Percentiles rank a stretch among this genome's conserved stretches.
Evolutionary conservation across 1,139 yeast species (phyloP).

Genomic region (Debaryomyces subglobosus): DNA sequence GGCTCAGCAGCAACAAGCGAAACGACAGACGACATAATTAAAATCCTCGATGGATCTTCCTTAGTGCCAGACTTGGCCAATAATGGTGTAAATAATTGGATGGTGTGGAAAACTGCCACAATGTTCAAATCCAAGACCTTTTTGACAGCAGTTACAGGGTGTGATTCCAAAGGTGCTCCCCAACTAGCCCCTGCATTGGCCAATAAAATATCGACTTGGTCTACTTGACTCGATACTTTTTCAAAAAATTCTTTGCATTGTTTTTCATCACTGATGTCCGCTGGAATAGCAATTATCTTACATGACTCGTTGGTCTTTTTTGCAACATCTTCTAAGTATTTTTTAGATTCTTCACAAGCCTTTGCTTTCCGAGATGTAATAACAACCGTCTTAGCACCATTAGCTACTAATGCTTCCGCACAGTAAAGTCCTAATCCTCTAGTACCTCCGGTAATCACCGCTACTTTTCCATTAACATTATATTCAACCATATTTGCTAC

Average conservation of each 20-base stretch:
- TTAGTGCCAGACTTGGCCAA: conserved; percentile 56
- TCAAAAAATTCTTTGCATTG: conserved; percentile 53
- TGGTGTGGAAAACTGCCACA: conserved; percentile 70
- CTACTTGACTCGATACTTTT: conserved; percentile 43
- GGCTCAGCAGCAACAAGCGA: conserved; percentile 49
- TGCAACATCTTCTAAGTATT: conserved; percentile 51
- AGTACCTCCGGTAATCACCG: conserved; percentile 79
- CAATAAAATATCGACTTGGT: conserved; percentile 61
- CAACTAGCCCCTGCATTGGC: conserved; percentile 85
- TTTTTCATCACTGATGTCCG: conserved; percentile 58
- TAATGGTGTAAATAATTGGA: conserved; percentile 63
- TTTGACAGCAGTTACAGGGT: conserved; percentile 63
- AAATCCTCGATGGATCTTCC: conserved; percentile 66
- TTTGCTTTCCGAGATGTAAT: conserved; percentile 67
- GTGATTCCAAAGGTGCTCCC: conserved; percentile 69
- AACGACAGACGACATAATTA: conserved; percentile 70
- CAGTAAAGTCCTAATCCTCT: conserved; percentile 74
- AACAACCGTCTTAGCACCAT: conserved; percentile 66
- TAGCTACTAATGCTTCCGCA: conserved; percentile 65
- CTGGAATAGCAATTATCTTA: conserved; percentile 56
- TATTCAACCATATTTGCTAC: conserved; percentile 41
- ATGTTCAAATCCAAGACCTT: conserved; percentile 69
- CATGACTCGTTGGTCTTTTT: conserved; percentile 44
- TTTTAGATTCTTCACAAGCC: conserved; percentile 66
- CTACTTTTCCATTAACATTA: conserved; percentile 64